Evolutionary conservation across 768 basidiomycete genomes (phyloP), one percentile per base, ranked within the genome.

Genomic region (Daedaleopsis nitida): DNA sequence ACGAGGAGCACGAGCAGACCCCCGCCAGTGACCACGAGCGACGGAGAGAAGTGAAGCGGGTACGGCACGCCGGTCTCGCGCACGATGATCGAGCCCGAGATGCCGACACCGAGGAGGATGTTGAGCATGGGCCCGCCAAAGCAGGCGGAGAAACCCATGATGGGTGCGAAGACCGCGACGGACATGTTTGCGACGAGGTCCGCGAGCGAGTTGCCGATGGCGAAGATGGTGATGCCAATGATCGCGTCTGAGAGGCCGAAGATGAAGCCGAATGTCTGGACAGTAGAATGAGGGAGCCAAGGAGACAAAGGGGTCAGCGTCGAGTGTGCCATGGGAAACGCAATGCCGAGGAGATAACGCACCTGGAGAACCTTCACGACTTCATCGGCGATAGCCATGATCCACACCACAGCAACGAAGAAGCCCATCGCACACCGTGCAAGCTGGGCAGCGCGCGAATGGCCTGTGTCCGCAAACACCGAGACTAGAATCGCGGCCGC

Each of bases 161-260:
- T 86, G 42, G 87, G 95, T 39, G 89, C 93, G 72, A 94, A 96
- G 17, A 85, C 86, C 86, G 96, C 96, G 11, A 98, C 93, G 55
- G 91, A 94, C 79, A 93, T 92, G 75, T 98, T 98, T 21, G 97
- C 96, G 7, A 99, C 96, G 21, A 98, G 84, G 75, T 99, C 97
- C 0, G 96, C 96, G 5, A 97, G 82, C 14, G 94, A 96, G 73
- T 98, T 98, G 24, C 97, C 96, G 32, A 98, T 83, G 1, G 96
- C 97, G 65, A 99, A 99, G 60, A 99, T 90, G 1, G 96, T 98
- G 44, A 99, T 77, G 13, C 96, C 96, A 58, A 99, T 92, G 71
- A 99, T 96, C 47, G 97, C 95, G 70, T 98, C 96, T 16, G 95
- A 97, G 24, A 99, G 81, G 3, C 96, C 96, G 70, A 99, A 92